phyloP scores from a whole-genome alignment of 768 basidiomycete genomes.

The Rhodotorula toruloides region DNA sequence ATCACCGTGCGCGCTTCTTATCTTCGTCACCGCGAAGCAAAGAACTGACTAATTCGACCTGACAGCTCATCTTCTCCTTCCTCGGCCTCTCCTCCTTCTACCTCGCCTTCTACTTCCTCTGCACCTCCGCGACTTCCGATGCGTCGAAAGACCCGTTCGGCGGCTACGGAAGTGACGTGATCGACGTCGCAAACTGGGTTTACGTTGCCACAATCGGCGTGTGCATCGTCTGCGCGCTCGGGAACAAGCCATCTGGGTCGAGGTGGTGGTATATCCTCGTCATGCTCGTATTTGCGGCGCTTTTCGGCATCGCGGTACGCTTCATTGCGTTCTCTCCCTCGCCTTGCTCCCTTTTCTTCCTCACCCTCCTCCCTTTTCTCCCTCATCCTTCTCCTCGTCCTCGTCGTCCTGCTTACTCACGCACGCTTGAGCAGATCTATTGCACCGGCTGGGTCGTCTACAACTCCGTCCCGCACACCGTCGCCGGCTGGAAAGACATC shows the following conservation, averaged over 20 bases:
- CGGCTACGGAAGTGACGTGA: slow-evolving; percentile 66
- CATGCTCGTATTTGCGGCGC: slow-evolving; percentile 69
- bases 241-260: slow-evolving; percentile 71
- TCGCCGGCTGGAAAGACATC: slow-evolving; percentile 70
- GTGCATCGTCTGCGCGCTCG: slow-evolving; percentile 62
- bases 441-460: slow-evolving; percentile 87
- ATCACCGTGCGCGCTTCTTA: slow-evolving; percentile 1
- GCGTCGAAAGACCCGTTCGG: slow-evolving; percentile 63
- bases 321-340: slow-evolving; percentile 47
- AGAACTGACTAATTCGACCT: slow-evolving; percentile 21
- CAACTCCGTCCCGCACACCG: slow-evolving; percentile 67
- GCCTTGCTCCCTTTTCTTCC: too few relatives aligned
- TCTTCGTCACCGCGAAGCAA: neutral
- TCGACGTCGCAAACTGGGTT: slow-evolving; percentile 57
- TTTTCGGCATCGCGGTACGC: slow-evolving; percentile 52
- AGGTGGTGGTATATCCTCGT: slow-evolving; percentile 76
- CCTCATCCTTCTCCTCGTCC: too few relatives aligned
- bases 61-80: slow-evolving; percentile 45
- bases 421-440: slow-evolving; percentile 49
- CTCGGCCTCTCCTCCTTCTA: slow-evolving; percentile 39
- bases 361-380: too few relatives aligned
- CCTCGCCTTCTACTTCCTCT: slow-evolving; percentile 64
- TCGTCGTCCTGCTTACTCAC: too few relatives aligned
- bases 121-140: slow-evolving; percentile 66
- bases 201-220: slow-evolving; percentile 82